phyloP scores from a whole-genome alignment of 352 stramenopile genomes.

The Pythium biforme region DNA sequence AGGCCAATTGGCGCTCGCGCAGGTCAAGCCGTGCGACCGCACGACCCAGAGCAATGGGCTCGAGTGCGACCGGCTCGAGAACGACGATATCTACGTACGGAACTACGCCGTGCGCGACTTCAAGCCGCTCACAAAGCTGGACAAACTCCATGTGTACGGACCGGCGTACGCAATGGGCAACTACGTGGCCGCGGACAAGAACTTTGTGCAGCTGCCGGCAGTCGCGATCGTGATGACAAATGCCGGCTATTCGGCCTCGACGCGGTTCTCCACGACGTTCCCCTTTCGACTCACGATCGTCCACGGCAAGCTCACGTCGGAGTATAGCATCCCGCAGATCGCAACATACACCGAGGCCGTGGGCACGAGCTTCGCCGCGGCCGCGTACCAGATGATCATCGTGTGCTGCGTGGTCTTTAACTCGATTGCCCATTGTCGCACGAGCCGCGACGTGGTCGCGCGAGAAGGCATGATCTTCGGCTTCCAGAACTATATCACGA shows the following conservation, averaged over 20 bases:
- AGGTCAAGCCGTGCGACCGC: slow-evolving; percentile 13
- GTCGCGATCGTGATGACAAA: slow-evolving; percentile 20
- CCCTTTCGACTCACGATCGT: slow-evolving; percentile 17
- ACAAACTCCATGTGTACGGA: slow-evolving; percentile 26
- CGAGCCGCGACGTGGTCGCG: slow-evolving; percentile 11
- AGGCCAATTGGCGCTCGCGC: slow-evolving; percentile 10
- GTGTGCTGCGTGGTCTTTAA: slow-evolving; percentile 25
- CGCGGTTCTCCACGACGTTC: slow-evolving; percentile 21
- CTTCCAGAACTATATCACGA: slow-evolving; percentile 22
- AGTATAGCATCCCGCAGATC: slow-evolving; percentile 18
- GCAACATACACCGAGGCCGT: slow-evolving; percentile 16
- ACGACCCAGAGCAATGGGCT: slow-evolving; percentile 26
- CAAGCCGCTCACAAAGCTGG: slow-evolving; percentile 13
- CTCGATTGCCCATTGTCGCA: slow-evolving; percentile 21
- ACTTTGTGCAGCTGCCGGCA: slow-evolving; percentile 20
- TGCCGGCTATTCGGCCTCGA: slow-evolving; percentile 20
- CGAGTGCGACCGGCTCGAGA: slow-evolving; percentile 26
- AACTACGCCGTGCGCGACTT: slow-evolving; percentile 22
- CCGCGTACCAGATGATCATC: slow-evolving; percentile 18
- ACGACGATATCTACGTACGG: slow-evolving; percentile 17
- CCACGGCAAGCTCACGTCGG: slow-evolving; percentile 4
- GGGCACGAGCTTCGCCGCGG: slow-evolving; percentile 22
- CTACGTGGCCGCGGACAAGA: slow-evolving; percentile 22
- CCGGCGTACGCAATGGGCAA: slow-evolving; percentile 22
- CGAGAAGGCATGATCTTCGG: slow-evolving; percentile 19